Evolutionary conservation across 1,284 basidiomycete genomes (phyloP).

Genomic region (Coriolopsis trogii): DNA sequence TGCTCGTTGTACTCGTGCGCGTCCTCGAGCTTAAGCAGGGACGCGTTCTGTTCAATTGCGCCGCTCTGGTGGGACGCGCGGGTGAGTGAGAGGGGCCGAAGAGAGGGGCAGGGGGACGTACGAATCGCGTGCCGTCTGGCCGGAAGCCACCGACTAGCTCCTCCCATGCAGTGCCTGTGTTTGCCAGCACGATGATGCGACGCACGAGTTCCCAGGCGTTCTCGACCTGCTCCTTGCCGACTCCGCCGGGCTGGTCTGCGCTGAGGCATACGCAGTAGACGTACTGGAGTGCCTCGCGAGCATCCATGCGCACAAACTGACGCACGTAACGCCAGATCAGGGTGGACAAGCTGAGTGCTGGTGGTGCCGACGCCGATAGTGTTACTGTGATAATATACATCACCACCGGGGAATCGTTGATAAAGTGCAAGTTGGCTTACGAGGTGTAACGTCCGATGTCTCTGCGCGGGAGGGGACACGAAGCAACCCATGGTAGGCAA

Average conservation of each 20-base stretch:
- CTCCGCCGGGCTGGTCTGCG: constrained; percentile 69
- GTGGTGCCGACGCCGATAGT: constrained; percentile 61
- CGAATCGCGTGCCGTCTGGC: constrained; percentile 86
- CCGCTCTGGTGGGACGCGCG: constrained; percentile 60
- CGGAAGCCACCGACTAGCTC: constrained; percentile 91
- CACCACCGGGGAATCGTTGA: background rate
- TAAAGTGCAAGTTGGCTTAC: constrained; percentile 50
- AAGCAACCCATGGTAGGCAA: constrained; percentile 93
- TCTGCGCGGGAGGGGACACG: constrained; percentile 80
- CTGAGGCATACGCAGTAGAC: constrained; percentile 89
- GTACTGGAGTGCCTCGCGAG: constrained; percentile 94
- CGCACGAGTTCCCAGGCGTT: constrained; percentile 87
- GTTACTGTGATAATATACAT: constrained; percentile 50
- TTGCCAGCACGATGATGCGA: constrained; percentile 86
- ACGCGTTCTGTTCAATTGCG: constrained; percentile 82
- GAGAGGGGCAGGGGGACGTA: constrained; percentile 43
- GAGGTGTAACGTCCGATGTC: constrained; percentile 78
- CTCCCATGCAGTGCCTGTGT: constrained; percentile 84
- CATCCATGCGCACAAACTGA: constrained; percentile 89
- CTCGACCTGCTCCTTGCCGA: constrained; percentile 85
- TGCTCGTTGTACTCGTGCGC: constrained; percentile 78
- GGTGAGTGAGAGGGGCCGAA: background rate
- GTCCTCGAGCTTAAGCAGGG: constrained; percentile 77
- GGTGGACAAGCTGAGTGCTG: constrained; percentile 82
- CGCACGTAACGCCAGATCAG: constrained; percentile 93